Evolutionary conservation across 2,329 filamentous ascomycete genomes (phyloP), one percentile per base, ranked within the genome.

Genomic region (Fusarium beomiforme): DNA sequence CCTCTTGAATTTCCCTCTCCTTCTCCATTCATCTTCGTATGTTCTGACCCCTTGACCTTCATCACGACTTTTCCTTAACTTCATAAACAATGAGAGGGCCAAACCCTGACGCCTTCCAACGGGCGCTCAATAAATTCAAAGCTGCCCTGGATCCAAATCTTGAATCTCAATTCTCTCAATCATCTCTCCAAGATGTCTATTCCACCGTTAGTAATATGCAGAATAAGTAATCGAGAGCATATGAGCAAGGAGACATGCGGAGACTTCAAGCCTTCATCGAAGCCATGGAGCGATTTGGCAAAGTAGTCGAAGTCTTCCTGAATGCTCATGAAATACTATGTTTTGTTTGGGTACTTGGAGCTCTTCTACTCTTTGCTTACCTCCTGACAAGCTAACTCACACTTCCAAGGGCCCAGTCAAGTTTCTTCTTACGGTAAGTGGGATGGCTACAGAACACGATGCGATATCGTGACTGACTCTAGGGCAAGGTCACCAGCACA

Each of bases 351-450:
- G 67, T 64, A 54, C 29, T 26, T 21, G 5, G 7, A n/a, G 2
- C 21, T 11, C 21, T 10, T n/a, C 13, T 43, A 29, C 12, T 23
- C 8, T 5, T 16, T 19, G 17, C n/a, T 8, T 8, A 7, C 34
- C 26, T 29, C 10, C 26, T 29, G 26, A 36, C 6, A 14, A 50
- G 9, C 6, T 63, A n/a, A 53, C 39, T 51, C 3, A 58, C 10
- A 6, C 17, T 16, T 6, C 14, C 4, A 23, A 70, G 67, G 64
- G 64, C 7, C 67, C 64, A 7, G 59, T 70, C 23, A 70, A 62
- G 14, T 69, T 63, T 31, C 41, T 63, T 41, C 29, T 69, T 1
- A 51, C 39, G n/a, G 67, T 44, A 24, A 49, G 8, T 29, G 11
- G 11, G 29, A 29, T 10, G 29, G 29, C 29, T 29, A 10, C 29